Evolutionary conservation across 2,329 filamentous ascomycete species (phyloP), one percentile per base, ranked within the genome.

Genomic region (Zymoseptoria pseudotritici): DNA sequence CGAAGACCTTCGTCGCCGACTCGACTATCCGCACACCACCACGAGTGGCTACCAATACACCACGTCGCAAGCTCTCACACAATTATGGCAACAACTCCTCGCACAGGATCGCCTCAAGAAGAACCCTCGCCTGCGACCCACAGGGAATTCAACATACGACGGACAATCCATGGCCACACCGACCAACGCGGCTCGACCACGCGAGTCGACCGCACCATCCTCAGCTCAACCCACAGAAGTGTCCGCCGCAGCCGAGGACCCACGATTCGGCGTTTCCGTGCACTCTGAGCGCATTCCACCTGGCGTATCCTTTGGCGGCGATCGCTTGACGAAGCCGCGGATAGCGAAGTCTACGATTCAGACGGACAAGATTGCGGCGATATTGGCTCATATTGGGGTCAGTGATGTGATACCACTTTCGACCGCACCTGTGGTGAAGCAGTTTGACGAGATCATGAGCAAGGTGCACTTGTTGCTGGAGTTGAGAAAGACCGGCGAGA

Each of bases 91-190:
- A 70, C 91, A 88, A 65, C 83, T 97, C 42, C 84, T 96, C 74
- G 85, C 83, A 59, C 86, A 86, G 57, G 93, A 97, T 74, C 92
- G 94, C 73, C 86, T 86, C 63, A 95, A 96, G 80, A 97, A 97
- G 76, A 87, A 90, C 60, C 91, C 75, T 29, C 70, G 78, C 53
- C 73, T 80, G 46, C 67, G 70, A 49, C 66, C 71, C 3, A 69
- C 68, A 4, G 62, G 68, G 54, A 65, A 67, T 57, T 57, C 67
- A n/a, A 49, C 62, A n/a, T 65, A 64, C 60, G 61, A 67, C 56
- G 63, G 66, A 21, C 58, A 66, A 13, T 62, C 62, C 24, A 64
- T 59, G 50, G 36, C 36, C 13, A 46, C 36, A 46, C 36, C 36
- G 17, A 64, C 65, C 9, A 63, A 66, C 26, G 62, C 68, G 42